Evolutionary conservation across 495 filamentous ascomycete genomes (phyloP).

Genomic region (Talaromyces ruber): DNA sequence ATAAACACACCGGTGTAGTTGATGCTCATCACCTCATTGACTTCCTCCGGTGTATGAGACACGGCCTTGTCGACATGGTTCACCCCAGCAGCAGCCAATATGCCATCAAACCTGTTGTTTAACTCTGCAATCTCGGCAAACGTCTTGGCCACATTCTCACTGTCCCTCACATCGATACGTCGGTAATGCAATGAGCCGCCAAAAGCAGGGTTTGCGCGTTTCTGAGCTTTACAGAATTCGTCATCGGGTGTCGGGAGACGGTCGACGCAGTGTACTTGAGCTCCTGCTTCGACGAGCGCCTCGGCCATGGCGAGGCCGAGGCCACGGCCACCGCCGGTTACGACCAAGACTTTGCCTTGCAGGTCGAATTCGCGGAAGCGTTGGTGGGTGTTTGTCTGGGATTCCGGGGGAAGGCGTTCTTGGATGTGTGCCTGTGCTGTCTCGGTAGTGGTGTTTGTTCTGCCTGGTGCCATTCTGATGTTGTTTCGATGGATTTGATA

Average conservation of each 20-base stretch:
- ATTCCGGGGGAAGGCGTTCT: not conserved
- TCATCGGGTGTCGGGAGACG: conserved; percentile 26
- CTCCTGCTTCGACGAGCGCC: conserved; percentile 59
- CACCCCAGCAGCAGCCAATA: conserved; percentile 63
- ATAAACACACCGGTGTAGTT: conserved; percentile 62
- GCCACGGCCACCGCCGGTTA: conserved; percentile 55
- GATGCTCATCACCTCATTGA: conserved; percentile 42
- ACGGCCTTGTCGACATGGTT: conserved; percentile 56
- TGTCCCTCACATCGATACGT: conserved; percentile 46
- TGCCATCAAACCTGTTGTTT: conserved; percentile 47
- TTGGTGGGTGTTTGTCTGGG: not conserved
- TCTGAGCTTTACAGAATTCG: conserved; percentile 28
- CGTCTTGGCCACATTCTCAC: conserved; percentile 28
- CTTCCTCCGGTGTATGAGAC: conserved; percentile 48
- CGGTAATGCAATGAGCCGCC: conserved; percentile 44
- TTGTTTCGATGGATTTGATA: not conserved
- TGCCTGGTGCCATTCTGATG: not conserved
- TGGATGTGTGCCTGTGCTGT: not conserved
- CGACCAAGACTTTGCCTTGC: conserved; percentile 45
- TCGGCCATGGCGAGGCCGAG: conserved; percentile 59
- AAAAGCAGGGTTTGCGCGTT: conserved; percentile 26
- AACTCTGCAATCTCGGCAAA: conserved; percentile 39
- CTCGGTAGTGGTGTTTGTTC: not conserved
- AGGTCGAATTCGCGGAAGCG: conserved; percentile 47
- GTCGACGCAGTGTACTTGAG: conserved; percentile 52